These are phyloP conservation scores for Paraglomus brasilianum DNA, from an alignment of 192 early-diverging fungal species.

Conservation along the genomic window DNA sequence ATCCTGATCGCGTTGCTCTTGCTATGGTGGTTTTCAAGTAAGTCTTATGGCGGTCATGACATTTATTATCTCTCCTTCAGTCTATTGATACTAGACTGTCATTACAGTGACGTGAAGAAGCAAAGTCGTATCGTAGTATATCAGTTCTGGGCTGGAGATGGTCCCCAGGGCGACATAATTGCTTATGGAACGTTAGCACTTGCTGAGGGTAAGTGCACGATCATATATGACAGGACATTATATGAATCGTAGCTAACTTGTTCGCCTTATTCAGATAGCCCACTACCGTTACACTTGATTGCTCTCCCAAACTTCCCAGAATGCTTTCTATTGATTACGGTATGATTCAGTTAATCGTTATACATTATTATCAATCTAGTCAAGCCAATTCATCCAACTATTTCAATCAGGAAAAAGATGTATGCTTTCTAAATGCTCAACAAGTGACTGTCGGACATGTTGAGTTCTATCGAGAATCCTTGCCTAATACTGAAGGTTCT, in stretches of 20 bases:
- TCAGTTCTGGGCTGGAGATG: conserved; percentile 1
- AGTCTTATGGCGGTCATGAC: neutral
- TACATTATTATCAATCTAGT: neutral
- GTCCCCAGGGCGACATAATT: conserved; percentile 1
- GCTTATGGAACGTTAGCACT: conserved; percentile 11
- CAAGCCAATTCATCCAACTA: neutral
- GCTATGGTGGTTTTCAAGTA: conserved; percentile 5
- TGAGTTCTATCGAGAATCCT: neutral
- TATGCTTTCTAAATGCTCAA: no score
- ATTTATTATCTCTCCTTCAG: no score
- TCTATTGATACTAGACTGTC: no score
- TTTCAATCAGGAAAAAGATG: conserved; percentile 11
- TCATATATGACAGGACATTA: no score
- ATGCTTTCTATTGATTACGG: conserved; percentile 6
- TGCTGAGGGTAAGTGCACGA: neutral
- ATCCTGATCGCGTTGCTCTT: neutral
- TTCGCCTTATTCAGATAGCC: neutral
- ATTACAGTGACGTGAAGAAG: neutral
- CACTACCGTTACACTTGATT: conserved; percentile 11
- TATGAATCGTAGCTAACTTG: no score
- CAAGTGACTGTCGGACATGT: neutral
- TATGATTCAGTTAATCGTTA: neutral
- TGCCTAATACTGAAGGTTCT: neutral
- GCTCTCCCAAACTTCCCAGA: conserved; percentile 20
- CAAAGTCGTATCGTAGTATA: conserved; percentile 9